Base-by-base conservation (phyloP, 2,329 filamentous ascomycete species). In the Blastomyces parvus region DNA sequence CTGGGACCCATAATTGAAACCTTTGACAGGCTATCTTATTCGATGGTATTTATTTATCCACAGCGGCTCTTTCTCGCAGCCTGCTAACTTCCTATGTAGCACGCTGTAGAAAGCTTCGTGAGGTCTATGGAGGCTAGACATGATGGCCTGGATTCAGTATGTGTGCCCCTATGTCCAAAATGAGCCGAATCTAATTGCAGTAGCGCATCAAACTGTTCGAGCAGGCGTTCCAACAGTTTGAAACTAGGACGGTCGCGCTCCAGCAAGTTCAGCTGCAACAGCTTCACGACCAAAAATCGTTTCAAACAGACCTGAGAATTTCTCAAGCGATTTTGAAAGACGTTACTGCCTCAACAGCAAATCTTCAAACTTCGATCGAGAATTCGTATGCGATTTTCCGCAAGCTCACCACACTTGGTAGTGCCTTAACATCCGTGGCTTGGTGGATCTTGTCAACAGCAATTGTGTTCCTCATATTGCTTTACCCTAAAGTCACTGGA, bases 191-290 rank as follows among this genome's bases (percentile, higher is more conserved):
- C 44, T 14, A 46, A 64, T 22, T 13, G 60, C 8, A n/a, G 17
- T 50, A 79, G 77, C 74, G 70, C 27, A 67, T 79, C 8, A 67
- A 68, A 55, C 62, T 63, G 11, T 73, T 79, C 60, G 72, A 76
- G 40, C 62, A 44, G 2, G 68, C 70, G 1, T 71, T 80, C 38
- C 66, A 72, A 8, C 62, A 70, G 19, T 74, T 77, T 7, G 71
- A 76, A 62, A 27, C 57, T 1, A 75, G 67, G 62, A 72, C 76
- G 3, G 67, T 69, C 33, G 64, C 68, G 19, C 62, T 80, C 13
- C 72, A 72, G 27, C 67, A 69, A 61, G 66, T 69, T 6, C 76
- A 80, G 46, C 33, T 64, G n/a, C 65, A 70, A 30, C 76, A 79
- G 57, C 70, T 70, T 8, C 68, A 76, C 36, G 64, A 67, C 40